These are phyloP conservation scores for Berkeleyomyces basicola DNA, from an alignment of 2,329 filamentous ascomycete species.

Conservation along the genomic window DNA sequence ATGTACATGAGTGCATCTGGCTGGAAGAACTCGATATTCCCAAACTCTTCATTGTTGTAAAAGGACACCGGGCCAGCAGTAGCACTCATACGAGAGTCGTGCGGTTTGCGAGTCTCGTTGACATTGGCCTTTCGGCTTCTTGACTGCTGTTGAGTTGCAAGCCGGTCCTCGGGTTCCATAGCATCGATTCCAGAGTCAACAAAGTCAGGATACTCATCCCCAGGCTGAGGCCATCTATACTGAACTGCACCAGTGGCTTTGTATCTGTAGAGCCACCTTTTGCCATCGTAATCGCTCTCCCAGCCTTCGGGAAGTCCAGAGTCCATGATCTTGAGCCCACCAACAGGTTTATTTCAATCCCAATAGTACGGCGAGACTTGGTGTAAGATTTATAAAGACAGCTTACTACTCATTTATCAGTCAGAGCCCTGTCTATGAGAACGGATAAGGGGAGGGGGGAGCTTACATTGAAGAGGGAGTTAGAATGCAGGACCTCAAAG, in stretches of 20 bases:
- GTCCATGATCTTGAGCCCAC: slow-evolving; percentile 21
- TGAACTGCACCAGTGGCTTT: slow-evolving; percentile 36
- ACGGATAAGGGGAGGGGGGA: too few species aligned
- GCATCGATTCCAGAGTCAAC: slow-evolving; percentile 22
- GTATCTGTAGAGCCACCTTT: slow-evolving; percentile 41
- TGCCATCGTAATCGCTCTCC: slow-evolving; percentile 41
- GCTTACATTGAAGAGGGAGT: too few species aligned
- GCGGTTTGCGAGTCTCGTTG: slow-evolving; percentile 20
- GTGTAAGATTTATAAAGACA: too few species aligned
- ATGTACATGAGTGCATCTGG: slow-evolving; percentile 38
- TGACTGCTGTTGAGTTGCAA: slow-evolving; percentile 33
- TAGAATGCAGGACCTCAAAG: too few species aligned
- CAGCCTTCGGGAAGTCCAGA: slow-evolving; percentile 33
- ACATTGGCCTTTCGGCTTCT: not conserved
- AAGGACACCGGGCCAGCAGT: slow-evolving; percentile 15
- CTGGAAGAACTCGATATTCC: slow-evolving; percentile 28
- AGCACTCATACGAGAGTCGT: slow-evolving; percentile 14
- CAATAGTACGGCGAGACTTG: too few species aligned
- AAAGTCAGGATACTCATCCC: slow-evolving; percentile 41
- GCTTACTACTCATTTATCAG: too few species aligned
- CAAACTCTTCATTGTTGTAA: slow-evolving; percentile 21
- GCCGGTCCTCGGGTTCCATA: slow-evolving; percentile 34
- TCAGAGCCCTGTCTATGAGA: too few species aligned
- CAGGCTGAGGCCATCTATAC: slow-evolving; percentile 38
- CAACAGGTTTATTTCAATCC: not conserved